Evolutionary conservation across 2,329 filamentous ascomycete species (phyloP).

Genomic region (Hypoxylon sp.): DNA sequence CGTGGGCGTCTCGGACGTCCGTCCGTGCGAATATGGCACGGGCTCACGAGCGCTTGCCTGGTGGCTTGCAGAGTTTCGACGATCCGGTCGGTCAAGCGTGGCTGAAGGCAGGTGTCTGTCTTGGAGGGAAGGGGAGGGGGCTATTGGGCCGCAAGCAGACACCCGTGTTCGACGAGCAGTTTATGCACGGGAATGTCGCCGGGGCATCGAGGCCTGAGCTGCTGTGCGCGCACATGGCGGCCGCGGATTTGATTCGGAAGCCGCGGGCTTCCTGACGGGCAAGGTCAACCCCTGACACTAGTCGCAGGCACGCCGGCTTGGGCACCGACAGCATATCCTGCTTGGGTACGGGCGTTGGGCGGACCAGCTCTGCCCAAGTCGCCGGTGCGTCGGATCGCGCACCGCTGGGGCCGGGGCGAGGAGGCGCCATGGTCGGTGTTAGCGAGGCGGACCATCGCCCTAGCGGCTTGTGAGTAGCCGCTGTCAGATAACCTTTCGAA

Average conservation of each 20-base stretch:
- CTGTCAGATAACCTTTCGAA: constrained; percentile 39
- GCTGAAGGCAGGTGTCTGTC: too few relatives aligned
- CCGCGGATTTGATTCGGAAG: constrained; percentile 27
- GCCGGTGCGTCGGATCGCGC: constrained; percentile 47
- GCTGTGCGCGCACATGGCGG: constrained; percentile 45
- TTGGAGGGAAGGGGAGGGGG: too few relatives aligned
- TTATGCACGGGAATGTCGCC: constrained; percentile 46
- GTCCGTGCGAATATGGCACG: too few relatives aligned
- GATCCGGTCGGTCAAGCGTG: too few relatives aligned
- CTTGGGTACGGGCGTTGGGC: constrained; percentile 35
- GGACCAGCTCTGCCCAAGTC: constrained; percentile 47
- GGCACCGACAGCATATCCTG: too few relatives aligned
- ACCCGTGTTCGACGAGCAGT: constrained; percentile 44
- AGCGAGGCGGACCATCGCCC: constrained; percentile 42
- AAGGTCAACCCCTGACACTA: too few relatives aligned
- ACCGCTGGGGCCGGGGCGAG: constrained; percentile 43
- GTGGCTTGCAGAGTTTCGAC: too few relatives aligned
- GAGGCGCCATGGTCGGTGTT: constrained; percentile 47
- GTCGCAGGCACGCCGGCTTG: too few relatives aligned
- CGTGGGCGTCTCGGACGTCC: too few relatives aligned
- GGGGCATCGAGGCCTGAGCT: constrained; percentile 47
- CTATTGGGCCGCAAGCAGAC: too few relatives aligned
- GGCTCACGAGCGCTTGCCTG: too few relatives aligned
- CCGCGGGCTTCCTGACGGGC: constrained; percentile 48
- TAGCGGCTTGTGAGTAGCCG: constrained; percentile 45